These are phyloP conservation scores for Aspergillus nanangensis DNA, from an alignment of 495 filamentous ascomycete genomes.

Conservation along the genomic window DNA sequence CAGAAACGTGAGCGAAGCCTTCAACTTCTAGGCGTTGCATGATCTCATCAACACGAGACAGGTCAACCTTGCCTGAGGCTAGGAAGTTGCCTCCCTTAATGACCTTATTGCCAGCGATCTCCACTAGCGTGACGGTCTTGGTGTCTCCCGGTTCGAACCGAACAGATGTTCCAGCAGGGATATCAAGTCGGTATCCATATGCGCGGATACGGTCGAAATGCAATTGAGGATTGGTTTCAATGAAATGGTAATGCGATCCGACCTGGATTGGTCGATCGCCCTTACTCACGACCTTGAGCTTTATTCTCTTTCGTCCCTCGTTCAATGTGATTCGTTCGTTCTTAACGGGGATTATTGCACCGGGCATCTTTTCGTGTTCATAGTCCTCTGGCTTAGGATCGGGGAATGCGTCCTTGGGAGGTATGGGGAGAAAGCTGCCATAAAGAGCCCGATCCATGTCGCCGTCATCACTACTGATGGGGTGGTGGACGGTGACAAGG, in stretches of 20 bases:
- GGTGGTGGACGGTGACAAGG: slow-evolving; percentile 90
- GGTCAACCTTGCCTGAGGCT: slow-evolving; percentile 68
- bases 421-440: slow-evolving; percentile 86
- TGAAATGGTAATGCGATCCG: slow-evolving; percentile 94
- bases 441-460: slow-evolving; percentile 83
- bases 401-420: slow-evolving; percentile 61
- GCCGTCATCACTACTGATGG: slow-evolving; percentile 82
- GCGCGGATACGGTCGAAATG: slow-evolving; percentile 85
- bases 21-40: slow-evolving; percentile 57
- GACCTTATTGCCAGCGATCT: slow-evolving; percentile 79
- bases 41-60: slow-evolving; percentile 58
- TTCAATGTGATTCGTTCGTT: slow-evolving; percentile 62
- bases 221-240: slow-evolving; percentile 87
- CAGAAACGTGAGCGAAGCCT: slow-evolving; percentile 74
- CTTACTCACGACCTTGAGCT: slow-evolving; percentile 73
- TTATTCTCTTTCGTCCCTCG: slow-evolving; percentile 67
- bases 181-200: slow-evolving; percentile 85
- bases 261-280: slow-evolving; percentile 92
- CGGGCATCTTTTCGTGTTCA: slow-evolving; percentile 63
- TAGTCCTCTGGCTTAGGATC: slow-evolving; percentile 57
- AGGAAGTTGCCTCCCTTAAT: slow-evolving; percentile 82
- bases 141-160: slow-evolving; percentile 93
- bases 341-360: slow-evolving; percentile 72
- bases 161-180: slow-evolving; percentile 86
- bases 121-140: slow-evolving; percentile 88